Evolutionary conservation across 2,329 filamentous ascomycete species (phyloP), one percentile per base, ranked within the genome.

Genomic region (Mycosphaerella arachidis): DNA sequence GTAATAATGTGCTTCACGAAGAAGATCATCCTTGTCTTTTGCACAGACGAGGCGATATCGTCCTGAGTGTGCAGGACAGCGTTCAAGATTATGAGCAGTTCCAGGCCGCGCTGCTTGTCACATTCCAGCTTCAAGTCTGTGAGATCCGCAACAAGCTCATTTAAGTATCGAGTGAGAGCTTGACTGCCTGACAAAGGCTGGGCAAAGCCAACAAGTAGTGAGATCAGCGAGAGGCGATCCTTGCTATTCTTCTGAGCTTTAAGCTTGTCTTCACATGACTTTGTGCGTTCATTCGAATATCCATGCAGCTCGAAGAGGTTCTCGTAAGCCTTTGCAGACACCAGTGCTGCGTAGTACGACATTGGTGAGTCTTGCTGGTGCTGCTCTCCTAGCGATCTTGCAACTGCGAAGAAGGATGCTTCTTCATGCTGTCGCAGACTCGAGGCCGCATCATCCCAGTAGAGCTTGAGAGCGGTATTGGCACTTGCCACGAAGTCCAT

Each of bases 1-100:
- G 85, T 82, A 0, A 89, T 82, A 7, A 96, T 81, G 63, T 92
- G 87, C 70, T 89, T 90, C 46, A 93, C 85, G 8, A 93, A 86
- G 75, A 96, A 94, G 0, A 96, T 85, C 2, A 94, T 75, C 27
- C 92, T 84, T 68, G 92, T 84, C 56, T 79, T 81, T 1, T 78
- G 70, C 50, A 75, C 76, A n/a, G 84, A 79, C 27, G 72, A 78
- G 6, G 78, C 73, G 4, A 78, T 72, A 20, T 82, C 76, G 7
- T 80, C 77, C 59, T 82, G 79, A 3, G 75, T 77, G 27, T 77
- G 70, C 8, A 86, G 66, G 4, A 87, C 74, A 30, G 79, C 73
- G 65, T 86, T 86, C 18, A 87, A 75, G 10, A 84, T 65, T 3
- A 81, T 73, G 2, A 87, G 70, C 55, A 81, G 77, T 56, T 73